Evolutionary conservation across 169 alveolate genomes (phyloP), one percentile per base, ranked within the genome.

Genomic region (Plasmodium adleri): DNA sequence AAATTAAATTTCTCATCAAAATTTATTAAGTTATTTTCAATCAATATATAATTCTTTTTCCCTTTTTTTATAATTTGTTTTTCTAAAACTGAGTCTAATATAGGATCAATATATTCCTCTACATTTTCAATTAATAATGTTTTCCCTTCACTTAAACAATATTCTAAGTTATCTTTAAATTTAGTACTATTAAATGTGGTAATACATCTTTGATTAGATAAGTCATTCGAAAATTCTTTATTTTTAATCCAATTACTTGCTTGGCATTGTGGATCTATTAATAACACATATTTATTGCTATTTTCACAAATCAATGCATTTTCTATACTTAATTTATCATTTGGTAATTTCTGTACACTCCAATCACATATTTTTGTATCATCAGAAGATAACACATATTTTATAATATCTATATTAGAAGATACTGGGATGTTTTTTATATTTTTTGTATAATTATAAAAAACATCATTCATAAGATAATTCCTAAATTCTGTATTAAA

Each of bases 1-100:
- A 98, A 97, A 93, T 96, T 96, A 96, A 98, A 98, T 63, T 97
- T 97, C 80, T 95, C 97, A 71, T 96, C 96, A 93, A 95, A 97
- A 89, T 98, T 99, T 60, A 97, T 95, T 70, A 97, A 95, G 68
- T 96, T 95, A 89, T 98, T 99, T 52, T 98, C 97, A 58, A 98
- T 91, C 49, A 96, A 93, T 76, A 98, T 95, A 89, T 95, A 94
- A 78, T 94, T 94, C 74, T 92, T 95, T 66, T 94, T 91, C 22
- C 98, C 99, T 83, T 97, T 98, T 28, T 93, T 93, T 47, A 97
- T 94, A 78, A 96, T 93, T 94, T 97, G 98, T 93, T 95, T 97
- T 91, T 98, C 99, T 66, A 97, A 95, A 50, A 98, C 95, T 2
- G 99, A 99, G 73, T 97, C 99, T 58, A 98, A 94, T 93, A 97